phyloP scores from a whole-genome alignment of 306 rosid species.

The Prunus armeniaca region DNA sequence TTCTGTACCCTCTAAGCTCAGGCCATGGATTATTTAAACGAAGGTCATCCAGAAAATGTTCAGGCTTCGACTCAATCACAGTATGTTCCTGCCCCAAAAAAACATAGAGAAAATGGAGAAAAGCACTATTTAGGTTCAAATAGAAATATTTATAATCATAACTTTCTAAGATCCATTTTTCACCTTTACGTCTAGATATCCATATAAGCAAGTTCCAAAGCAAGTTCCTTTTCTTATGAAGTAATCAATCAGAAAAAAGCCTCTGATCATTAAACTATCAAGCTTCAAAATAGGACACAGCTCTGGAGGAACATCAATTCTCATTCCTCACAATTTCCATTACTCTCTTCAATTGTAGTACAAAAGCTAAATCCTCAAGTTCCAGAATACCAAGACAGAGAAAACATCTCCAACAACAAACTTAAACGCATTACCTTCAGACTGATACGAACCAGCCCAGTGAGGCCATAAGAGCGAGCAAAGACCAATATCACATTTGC shows the following conservation, averaged over 20 bases:
- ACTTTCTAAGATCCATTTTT: constrained; percentile 15
- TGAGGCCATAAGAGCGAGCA: constrained; percentile 97
- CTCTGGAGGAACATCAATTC: background rate
- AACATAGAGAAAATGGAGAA: constrained; percentile 19
- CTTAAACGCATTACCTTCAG: constrained; percentile 52
- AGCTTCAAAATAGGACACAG: background rate
- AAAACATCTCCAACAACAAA: background rate
- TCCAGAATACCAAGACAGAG: background rate
- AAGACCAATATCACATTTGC: constrained; percentile 72
- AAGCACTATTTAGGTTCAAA: constrained; percentile 19
- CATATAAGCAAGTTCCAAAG: constrained; percentile 10
- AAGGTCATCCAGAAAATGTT: constrained; percentile 94
- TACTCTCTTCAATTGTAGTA: background rate
- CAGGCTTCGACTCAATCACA: constrained; percentile 93
- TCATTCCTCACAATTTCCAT: background rate
- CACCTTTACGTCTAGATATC: background rate
- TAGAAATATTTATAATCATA: constrained; percentile 9
- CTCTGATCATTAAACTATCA: constrained; percentile 6
- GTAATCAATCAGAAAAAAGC: constrained; percentile 1
- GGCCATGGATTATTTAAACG: constrained; percentile 98
- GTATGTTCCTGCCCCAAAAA: constrained; percentile 76
- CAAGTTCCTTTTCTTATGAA: background rate
- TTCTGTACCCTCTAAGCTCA: constrained; percentile 71
- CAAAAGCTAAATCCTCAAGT: background rate
- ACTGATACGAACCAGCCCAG: constrained; percentile 92